Conservation (phyloP, 352 stramenopile genomes). For the Phytopythium sindhum region DNA sequence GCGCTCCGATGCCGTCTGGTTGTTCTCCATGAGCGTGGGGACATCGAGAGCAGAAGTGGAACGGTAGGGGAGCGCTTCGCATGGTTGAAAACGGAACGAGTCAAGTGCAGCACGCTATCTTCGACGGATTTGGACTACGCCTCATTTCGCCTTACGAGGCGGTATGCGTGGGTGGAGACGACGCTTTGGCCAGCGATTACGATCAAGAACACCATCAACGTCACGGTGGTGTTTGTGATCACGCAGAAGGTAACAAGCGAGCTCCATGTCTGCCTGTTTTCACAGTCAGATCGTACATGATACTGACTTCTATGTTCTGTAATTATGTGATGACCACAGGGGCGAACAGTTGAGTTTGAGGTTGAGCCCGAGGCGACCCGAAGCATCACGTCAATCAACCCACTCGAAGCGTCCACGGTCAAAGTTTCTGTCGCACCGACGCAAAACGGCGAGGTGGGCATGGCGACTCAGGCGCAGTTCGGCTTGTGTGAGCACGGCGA, state of each 20-base stretch:
- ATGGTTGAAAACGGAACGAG: constrained; percentile 33
- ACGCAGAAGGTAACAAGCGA: constrained; percentile 30
- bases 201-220: constrained; percentile 36
- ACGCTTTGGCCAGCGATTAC: constrained; percentile 41
- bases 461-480: not conserved
- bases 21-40: not conserved
- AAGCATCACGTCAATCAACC: not conserved
- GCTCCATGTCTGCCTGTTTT: not conserved
- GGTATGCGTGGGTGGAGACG: constrained; percentile 54
- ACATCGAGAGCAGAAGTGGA: not conserved
- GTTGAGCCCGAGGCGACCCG: not conserved
- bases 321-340: not conserved
- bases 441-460: not conserved
- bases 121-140: constrained; percentile 45
- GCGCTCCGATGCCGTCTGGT: constrained; percentile 1
- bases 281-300: not conserved
- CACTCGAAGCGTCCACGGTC: constrained; percentile 1
- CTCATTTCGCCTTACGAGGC: constrained; percentile 31
- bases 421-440: not conserved
- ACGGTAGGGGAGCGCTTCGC: constrained; percentile 15
- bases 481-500: not conserved
- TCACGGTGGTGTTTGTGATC: constrained; percentile 26
- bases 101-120: constrained; percentile 33
- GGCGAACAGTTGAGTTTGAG: not conserved
- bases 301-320: not conserved